Conservation (phyloP, 2,329 filamentous ascomycete species). For the Nemania diffusa region DNA sequence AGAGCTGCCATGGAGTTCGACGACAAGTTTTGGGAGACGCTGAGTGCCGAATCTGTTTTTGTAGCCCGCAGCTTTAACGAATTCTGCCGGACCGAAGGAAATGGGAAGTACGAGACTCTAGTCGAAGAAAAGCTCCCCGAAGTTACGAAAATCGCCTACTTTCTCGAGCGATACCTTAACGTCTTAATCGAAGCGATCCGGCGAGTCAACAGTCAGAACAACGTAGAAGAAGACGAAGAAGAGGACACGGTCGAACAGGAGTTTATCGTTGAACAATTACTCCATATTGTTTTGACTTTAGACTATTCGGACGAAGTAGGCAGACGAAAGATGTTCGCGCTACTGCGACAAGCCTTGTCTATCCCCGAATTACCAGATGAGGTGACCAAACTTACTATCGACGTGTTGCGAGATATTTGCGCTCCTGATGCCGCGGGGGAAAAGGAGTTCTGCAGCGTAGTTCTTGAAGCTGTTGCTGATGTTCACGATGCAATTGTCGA, state of each 20-base stretch:
- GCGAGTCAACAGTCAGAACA: conserved; percentile 63
- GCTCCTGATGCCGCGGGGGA: conserved; percentile 78
- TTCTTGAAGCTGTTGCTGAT: conserved; percentile 93
- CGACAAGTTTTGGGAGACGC: conserved; percentile 81
- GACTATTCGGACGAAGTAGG: conserved; percentile 99
- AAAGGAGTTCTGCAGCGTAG: conserved; percentile 84
- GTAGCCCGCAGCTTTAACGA: conserved; percentile 93
- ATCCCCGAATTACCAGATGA: conserved; percentile 91
- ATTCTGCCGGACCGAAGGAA: conserved; percentile 80
- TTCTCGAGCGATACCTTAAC: conserved; percentile 82
- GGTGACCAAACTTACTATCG: conserved; percentile 86
- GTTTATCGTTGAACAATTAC: conserved; percentile 93
- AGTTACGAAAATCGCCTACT: conserved; percentile 89
- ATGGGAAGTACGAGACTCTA: conserved; percentile 78
- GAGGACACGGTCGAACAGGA: conserved; percentile 90
- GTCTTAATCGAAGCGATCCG: conserved; percentile 73
- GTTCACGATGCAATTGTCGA: conserved; percentile 93
- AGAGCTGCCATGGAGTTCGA: conserved; percentile 77
- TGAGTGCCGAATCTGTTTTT: conserved; percentile 88
- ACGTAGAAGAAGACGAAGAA: conserved; percentile 69
- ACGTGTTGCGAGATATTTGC: conserved; percentile 85
- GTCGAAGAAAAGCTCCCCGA: conserved; percentile 95
- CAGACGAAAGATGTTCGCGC: conserved; percentile 92
- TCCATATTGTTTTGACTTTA: conserved; percentile 89
- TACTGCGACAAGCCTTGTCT: conserved; percentile 86